A percentile compares a stretch with the other conserved stretches of the same genome.
Conservation (phyloP, 2,329 filamentous ascomycete genomes). For the Aspergillus unguis region DNA sequence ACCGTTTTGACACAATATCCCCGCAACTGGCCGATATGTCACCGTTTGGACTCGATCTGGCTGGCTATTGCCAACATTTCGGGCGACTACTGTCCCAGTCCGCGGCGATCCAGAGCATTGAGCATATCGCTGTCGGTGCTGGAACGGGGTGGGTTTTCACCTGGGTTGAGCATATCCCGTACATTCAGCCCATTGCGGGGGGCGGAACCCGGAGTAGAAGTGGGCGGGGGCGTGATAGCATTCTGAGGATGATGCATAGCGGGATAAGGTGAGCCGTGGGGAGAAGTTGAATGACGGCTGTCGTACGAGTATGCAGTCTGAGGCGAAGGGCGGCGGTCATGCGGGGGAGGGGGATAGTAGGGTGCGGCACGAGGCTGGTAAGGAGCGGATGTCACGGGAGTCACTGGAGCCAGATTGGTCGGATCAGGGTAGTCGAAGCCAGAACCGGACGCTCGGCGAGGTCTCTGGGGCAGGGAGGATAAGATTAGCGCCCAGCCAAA, state of each 20-base stretch:
- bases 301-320: constrained; percentile 45
- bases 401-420: constrained; percentile 47
- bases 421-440: constrained; percentile 49
- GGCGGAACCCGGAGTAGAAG: constrained; percentile 32
- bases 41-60: neutral
- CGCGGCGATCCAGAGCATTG: constrained; percentile 45
- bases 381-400: constrained; percentile 42
- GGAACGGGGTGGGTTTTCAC: constrained; percentile 40
- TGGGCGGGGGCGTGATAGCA: constrained; percentile 29
- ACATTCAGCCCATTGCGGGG: constrained; percentile 46
- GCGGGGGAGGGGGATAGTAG: constrained; percentile 37
- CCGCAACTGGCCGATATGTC: neutral
- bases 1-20: neutral
- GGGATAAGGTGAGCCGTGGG: constrained; percentile 41
- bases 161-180: constrained; percentile 47
- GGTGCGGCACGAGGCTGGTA: constrained; percentile 41
- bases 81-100: constrained; percentile 29
- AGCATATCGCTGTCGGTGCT: constrained; percentile 52
- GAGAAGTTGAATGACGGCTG: constrained; percentile 41
- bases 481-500: constrained; percentile 13
- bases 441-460: constrained; percentile 44
- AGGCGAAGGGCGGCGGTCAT: constrained; percentile 45
- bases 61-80: neutral
- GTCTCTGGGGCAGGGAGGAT: constrained; percentile 27
- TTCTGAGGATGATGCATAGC: constrained; percentile 33